Evolutionary conservation across 129 eudicot species (phyloP).

Genomic region (Rutidosis leptorrhynchoides): DNA sequence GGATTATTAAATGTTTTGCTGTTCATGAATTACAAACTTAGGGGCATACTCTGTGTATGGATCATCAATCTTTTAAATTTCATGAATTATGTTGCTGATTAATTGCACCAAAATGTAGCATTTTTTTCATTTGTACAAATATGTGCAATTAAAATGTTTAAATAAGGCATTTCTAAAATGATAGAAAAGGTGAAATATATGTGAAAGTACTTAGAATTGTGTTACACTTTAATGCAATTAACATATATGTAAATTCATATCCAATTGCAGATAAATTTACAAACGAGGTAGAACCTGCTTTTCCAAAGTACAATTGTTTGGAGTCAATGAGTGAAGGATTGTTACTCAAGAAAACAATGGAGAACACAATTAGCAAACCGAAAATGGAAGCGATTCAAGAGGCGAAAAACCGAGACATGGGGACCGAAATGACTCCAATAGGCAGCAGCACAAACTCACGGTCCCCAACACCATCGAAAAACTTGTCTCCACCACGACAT

Average conservation of each 20-base stretch:
- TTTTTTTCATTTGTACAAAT: too few relatives aligned
- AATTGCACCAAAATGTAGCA: too few relatives aligned
- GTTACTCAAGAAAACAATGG: neutral
- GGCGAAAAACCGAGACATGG: constrained; percentile 55
- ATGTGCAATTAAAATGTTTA: neutral
- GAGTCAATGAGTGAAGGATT: constrained; percentile 16
- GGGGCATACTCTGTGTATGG: too few relatives aligned
- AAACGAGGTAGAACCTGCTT: constrained; percentile 42
- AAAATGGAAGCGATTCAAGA: constrained; percentile 37
- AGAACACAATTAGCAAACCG: neutral
- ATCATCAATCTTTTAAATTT: too few relatives aligned
- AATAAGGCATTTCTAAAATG: neutral
- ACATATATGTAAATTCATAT: neutral
- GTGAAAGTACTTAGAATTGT: neutral
- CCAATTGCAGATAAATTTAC: constrained; percentile 61
- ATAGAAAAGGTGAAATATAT: too few relatives aligned
- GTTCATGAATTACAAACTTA: too few relatives aligned
- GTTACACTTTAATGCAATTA: neutral
- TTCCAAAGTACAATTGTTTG: constrained; percentile 33
- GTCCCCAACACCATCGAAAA: constrained; percentile 64
- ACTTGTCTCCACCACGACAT: constrained; percentile 77
- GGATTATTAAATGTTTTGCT: too few relatives aligned
- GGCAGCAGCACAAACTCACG: constrained; percentile 75
- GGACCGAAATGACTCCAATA: constrained; percentile 85
- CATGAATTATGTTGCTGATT: neutral